Percentiles rank a stretch among this genome's conserved stretches.
phyloP scores from a whole-genome alignment of 768 basidiomycete species.

The Amanita polypyramis region DNA sequence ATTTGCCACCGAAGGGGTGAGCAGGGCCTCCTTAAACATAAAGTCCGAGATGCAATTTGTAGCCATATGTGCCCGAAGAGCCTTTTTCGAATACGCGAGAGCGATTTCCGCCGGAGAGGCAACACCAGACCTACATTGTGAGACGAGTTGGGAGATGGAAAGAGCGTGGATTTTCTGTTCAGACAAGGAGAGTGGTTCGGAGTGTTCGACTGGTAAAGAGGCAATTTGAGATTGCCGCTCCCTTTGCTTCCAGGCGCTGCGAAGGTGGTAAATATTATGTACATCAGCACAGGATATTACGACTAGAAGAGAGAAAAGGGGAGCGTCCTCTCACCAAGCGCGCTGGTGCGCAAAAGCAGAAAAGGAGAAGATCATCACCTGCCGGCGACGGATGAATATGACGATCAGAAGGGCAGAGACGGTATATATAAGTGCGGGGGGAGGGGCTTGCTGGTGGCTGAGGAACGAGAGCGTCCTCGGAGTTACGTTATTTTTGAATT shows the following conservation, averaged over 20 bases:
- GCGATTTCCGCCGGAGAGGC: conserved; percentile 34
- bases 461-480: conserved; percentile 7
- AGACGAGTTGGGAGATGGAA: conserved; percentile 35
- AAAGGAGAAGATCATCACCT: conserved; percentile 26
- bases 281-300: background rate
- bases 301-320: background rate
- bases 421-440: conserved; percentile 5
- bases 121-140: conserved; percentile 30
- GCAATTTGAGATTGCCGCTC: conserved; percentile 34
- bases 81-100: conserved; percentile 43
- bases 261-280: conserved; percentile 5
- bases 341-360: conserved; percentile 26
- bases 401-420: conserved; percentile 7
- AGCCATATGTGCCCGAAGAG: conserved; percentile 38
- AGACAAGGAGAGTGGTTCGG: conserved; percentile 28
- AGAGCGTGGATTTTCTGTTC: conserved; percentile 41
- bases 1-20: conserved; percentile 25
- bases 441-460: background rate
- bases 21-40: conserved; percentile 39
- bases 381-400: conserved; percentile 14
- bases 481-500: conserved; percentile 9
- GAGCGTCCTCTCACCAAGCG: conserved; percentile 26
- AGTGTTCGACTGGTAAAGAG: conserved; percentile 27
- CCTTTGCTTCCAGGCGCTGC: conserved; percentile 33
- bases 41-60: conserved; percentile 66